Percentiles rank a stretch among this genome's conserved stretches.
Conservation (phyloP, 1,284 basidiomycete genomes). For the Sphaerobolus stellatus region DNA sequence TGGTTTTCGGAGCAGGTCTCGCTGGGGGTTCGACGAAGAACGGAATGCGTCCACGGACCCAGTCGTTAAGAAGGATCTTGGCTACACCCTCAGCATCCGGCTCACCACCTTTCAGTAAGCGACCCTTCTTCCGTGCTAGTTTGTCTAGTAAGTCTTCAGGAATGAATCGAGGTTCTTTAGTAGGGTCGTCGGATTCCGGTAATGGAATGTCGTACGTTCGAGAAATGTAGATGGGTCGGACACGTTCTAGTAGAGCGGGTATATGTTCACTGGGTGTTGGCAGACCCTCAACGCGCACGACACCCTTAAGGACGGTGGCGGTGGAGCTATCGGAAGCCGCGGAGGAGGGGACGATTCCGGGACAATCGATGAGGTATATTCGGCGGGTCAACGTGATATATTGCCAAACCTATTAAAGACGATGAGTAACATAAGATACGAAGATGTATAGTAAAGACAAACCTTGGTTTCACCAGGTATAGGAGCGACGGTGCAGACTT, state of each 20-base stretch:
- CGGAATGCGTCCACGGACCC: conserved; percentile 95
- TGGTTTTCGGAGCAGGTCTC: conserved; percentile 50
- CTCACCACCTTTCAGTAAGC: conserved; percentile 92
- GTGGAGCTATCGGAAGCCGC: conserved; percentile 86
- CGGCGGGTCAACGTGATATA: conserved; percentile 95
- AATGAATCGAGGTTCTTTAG: conserved; percentile 44
- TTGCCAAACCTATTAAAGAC: conserved; percentile 82
- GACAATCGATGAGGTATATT: conserved; percentile 99
- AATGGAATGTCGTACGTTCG: conserved; percentile 84
- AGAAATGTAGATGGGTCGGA: conserved; percentile 90
- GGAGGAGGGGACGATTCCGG: conserved; percentile 95
- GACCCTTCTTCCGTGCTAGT: conserved; percentile 89
- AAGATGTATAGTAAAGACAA: conserved; percentile 16
- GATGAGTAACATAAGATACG: conserved; percentile 12
- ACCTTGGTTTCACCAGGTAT: conserved; percentile 98
- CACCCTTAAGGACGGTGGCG: conserved; percentile 93
- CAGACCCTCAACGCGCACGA: conserved; percentile 94
- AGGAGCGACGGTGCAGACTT: conserved; percentile 96
- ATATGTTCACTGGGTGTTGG: conserved; percentile 94
- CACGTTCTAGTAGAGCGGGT: conserved; percentile 81
- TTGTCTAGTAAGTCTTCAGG: conserved; percentile 82
- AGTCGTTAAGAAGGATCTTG: conserved; percentile 95
- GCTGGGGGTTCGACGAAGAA: conserved; percentile 85
- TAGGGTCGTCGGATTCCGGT: conserved; percentile 53
- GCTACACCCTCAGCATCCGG: conserved; percentile 91